These are phyloP conservation scores for Phytophthora litchii DNA, from an alignment of 352 stramenopile species.

Conservation along the genomic window DNA sequence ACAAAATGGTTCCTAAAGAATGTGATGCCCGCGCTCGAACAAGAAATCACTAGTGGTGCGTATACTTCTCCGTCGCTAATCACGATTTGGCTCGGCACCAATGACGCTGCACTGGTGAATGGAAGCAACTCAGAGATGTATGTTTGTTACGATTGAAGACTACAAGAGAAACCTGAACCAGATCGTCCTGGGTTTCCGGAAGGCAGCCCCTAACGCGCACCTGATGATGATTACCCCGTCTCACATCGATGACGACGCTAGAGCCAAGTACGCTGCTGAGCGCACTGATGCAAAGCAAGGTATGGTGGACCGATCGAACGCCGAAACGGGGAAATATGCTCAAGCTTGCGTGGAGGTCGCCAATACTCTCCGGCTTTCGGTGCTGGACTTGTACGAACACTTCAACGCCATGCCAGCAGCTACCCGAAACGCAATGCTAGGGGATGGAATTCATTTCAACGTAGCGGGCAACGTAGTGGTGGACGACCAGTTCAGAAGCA, in stretches of 20 bases:
- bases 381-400: slow-evolving; percentile 44
- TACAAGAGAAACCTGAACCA: slow-evolving; percentile 43
- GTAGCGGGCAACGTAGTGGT: slow-evolving; percentile 42
- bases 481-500: slow-evolving; percentile 18
- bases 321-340: slow-evolving; percentile 31
- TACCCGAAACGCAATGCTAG: slow-evolving; percentile 35
- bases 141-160: slow-evolving; percentile 46
- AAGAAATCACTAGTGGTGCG: slow-evolving; percentile 32
- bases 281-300: slow-evolving; percentile 14
- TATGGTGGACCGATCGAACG: slow-evolving; percentile 18
- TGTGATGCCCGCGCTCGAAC: slow-evolving; percentile 33
- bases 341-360: slow-evolving; percentile 40
- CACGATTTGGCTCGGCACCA: slow-evolving; percentile 59
- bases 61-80: slow-evolving; percentile 36
- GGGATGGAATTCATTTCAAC: slow-evolving; percentile 57
- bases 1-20: slow-evolving; percentile 47
- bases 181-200: slow-evolving; percentile 24
- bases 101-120: slow-evolving; percentile 47
- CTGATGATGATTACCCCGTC: slow-evolving; percentile 52
- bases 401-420: slow-evolving; percentile 41
- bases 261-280: slow-evolving; percentile 13
- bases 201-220: slow-evolving; percentile 17
- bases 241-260: slow-evolving; percentile 34
- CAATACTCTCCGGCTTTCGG: slow-evolving; percentile 15
- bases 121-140: slow-evolving; percentile 34